Percentiles rank a stretch among this genome's conserved stretches.
Evolutionary conservation across 2,329 filamentous ascomycete species (phyloP).

Genomic region (Lasiodiplodia gonubiensis): DNA sequence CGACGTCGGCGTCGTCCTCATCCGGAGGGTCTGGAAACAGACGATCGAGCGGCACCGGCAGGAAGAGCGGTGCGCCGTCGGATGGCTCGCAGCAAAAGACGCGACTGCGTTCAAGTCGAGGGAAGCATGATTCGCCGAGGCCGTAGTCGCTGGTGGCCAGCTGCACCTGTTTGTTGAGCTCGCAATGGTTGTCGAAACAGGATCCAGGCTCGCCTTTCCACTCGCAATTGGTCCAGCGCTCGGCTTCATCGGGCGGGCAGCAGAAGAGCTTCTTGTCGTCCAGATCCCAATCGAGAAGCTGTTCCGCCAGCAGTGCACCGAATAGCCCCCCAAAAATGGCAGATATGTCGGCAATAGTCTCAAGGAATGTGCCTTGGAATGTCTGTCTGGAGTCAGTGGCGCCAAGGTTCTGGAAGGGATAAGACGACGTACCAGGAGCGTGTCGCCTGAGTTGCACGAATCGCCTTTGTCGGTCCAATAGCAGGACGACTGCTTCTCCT

Average conservation of each 20-base stretch:
- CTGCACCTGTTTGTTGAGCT: conserved; percentile 35
- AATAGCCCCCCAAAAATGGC: neutral
- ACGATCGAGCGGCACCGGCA: conserved; percentile 46
- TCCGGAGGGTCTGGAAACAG: conserved; percentile 45
- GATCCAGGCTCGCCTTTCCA: conserved; percentile 45
- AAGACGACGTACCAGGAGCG: neutral
- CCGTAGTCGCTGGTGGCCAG: conserved; percentile 34
- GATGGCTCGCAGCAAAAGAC: conserved; percentile 43
- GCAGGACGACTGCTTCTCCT: conserved; percentile 34
- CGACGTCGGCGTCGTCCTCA: conserved; percentile 39
- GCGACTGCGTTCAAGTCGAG: conserved; percentile 34
- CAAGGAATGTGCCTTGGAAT: conserved; percentile 24
- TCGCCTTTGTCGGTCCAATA: conserved; percentile 33
- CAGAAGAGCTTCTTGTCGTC: conserved; percentile 35
- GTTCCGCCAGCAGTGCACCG: neutral
- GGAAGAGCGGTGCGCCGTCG: conserved; percentile 39
- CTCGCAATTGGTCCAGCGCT: conserved; percentile 42
- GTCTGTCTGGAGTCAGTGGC: conserved; percentile 28
- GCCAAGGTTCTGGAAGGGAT: neutral
- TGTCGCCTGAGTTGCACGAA: neutral
- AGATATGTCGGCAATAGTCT: conserved; percentile 20
- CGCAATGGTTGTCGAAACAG: conserved; percentile 45
- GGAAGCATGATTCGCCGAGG: conserved; percentile 19
- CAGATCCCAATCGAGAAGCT: neutral
- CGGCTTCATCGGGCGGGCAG: conserved; percentile 37